A percentile compares a stretch with the other conserved stretches of the same genome.
Evolutionary conservation across 176 grass and related monocot genomes (phyloP).

Genomic region (Bothriochloa decipiens): DNA sequence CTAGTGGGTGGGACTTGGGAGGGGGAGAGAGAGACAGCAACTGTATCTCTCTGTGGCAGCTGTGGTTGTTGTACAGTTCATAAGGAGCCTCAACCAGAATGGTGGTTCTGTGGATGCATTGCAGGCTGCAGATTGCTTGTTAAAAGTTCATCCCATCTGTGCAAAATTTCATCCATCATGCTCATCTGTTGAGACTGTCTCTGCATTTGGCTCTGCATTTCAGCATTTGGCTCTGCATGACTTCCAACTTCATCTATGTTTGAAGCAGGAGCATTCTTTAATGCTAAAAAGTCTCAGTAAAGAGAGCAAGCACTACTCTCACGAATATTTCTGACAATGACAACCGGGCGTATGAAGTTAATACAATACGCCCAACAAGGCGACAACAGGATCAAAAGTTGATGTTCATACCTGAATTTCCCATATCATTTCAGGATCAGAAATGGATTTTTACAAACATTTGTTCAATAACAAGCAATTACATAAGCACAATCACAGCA

Average conservation of each 20-base stretch:
- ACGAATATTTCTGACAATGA: neutral
- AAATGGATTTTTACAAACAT: slow-evolving; percentile 24
- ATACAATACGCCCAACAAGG: neutral
- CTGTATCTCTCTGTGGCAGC: slow-evolving; percentile 10
- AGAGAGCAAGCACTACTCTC: neutral
- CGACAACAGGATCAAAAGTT: neutral
- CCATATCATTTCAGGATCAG: slow-evolving; percentile 12
- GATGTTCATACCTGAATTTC: slow-evolving; percentile 31
- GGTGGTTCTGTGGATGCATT: slow-evolving; percentile 32
- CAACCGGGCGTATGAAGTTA: neutral
- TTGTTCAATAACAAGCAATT: slow-evolving; percentile 40
- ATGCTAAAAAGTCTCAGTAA: neutral
- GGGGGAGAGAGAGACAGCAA: neutral
- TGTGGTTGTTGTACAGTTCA: slow-evolving; percentile 27
- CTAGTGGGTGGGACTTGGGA: neutral
- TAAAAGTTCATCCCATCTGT: slow-evolving; percentile 14
- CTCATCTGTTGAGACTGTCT: neutral
- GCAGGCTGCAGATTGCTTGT: slow-evolving; percentile 37
- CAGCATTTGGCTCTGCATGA: neutral
- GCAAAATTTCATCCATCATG: neutral
- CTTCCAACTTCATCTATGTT: neutral
- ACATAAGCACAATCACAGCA: slow-evolving; percentile 27
- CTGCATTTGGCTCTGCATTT: neutral
- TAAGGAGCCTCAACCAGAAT: slow-evolving; percentile 32
- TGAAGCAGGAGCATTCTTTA: neutral